Conservation (phyloP, 306 rosid genomes). For the Pyrus communis region DNA sequence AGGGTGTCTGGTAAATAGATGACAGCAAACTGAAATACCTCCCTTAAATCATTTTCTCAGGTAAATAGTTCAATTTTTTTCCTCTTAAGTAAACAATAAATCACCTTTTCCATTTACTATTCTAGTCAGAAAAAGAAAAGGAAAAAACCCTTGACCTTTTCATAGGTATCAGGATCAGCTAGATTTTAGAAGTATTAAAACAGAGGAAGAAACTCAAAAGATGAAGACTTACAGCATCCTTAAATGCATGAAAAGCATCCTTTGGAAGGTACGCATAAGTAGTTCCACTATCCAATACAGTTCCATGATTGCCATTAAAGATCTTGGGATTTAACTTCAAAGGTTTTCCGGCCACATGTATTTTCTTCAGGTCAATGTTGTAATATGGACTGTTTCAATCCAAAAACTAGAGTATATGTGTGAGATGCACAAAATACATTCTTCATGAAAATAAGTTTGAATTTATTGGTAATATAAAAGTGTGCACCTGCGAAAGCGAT, state of each 20-base stretch:
- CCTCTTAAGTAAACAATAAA: background rate
- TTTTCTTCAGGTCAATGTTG: conserved; percentile 44
- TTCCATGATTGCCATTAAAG: conserved; percentile 39
- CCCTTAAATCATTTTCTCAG: background rate
- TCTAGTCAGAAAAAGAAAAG: background rate
- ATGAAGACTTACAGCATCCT: conserved; percentile 32
- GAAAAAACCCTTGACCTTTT: background rate
- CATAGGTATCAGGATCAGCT: background rate
- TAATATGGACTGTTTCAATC: conserved; percentile 47
- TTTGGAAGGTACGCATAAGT: conserved; percentile 48
- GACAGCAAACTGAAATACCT: background rate
- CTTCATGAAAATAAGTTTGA: background rate
- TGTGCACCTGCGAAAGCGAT: conserved; percentile 38
- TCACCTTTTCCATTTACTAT: background rate
- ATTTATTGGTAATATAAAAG: background rate
- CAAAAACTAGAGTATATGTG: conserved; percentile 31
- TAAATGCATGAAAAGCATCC: conserved; percentile 34
- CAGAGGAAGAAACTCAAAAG: background rate
- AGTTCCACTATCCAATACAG: conserved; percentile 56
- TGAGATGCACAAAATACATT: conserved; percentile 31
- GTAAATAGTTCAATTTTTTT: background rate
- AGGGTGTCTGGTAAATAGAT: background rate
- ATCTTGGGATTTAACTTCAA: conserved; percentile 32
- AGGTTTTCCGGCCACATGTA: conserved; percentile 38
- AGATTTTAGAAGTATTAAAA: background rate